phyloP scores from a whole-genome alignment of 2,329 filamentous ascomycete genomes.

The Rhynchosporium agropyri region DNA sequence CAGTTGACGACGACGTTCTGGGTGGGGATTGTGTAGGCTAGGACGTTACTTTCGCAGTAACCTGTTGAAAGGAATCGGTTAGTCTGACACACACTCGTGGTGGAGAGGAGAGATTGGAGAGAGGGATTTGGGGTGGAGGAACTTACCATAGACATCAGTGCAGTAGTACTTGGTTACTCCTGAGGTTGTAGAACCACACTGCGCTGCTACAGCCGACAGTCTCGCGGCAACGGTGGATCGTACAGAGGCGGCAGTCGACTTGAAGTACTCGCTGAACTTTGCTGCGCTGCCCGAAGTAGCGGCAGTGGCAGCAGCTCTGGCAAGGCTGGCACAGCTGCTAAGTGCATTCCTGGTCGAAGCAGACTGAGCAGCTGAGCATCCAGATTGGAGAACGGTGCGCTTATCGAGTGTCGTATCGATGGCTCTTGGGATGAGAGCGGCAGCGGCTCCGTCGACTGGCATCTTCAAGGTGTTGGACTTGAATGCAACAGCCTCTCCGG shows the following conservation, averaged over 20 bases:
- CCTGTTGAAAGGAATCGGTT: not conserved
- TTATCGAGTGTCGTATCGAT: slow-evolving; percentile 48
- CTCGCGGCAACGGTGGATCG: slow-evolving; percentile 54
- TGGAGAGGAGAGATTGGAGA: too few species aligned
- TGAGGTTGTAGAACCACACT: slow-evolving; percentile 55
- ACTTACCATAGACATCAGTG: slow-evolving; percentile 52
- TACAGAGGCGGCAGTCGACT: slow-evolving; percentile 51
- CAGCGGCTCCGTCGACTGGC: slow-evolving; percentile 57
- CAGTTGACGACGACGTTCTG: slow-evolving; percentile 63
- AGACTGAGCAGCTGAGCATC: slow-evolving; percentile 55
- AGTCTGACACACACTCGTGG: not conserved
- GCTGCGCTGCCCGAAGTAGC: slow-evolving; percentile 52
- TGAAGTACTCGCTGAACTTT: slow-evolving; percentile 66
- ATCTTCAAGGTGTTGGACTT: slow-evolving; percentile 61
- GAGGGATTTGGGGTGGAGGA: not conserved
- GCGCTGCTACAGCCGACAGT: slow-evolving; percentile 55
- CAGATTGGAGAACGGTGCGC: slow-evolving; percentile 54
- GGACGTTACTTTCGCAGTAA: slow-evolving; percentile 53
- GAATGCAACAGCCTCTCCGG: slow-evolving; percentile 56
- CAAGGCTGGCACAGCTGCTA: slow-evolving; percentile 55
- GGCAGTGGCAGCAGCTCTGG: slow-evolving; percentile 54
- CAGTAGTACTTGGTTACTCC: slow-evolving; percentile 60
- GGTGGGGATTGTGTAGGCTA: slow-evolving; percentile 64
- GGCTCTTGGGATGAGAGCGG: slow-evolving; percentile 52
- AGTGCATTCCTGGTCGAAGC: slow-evolving; percentile 54